Percentiles rank a stretch among this genome's conserved stretches.
These are phyloP conservation scores for Cyclanthera cordifolia DNA, from an alignment of 306 rosid genomes.

Conservation along the genomic window DNA sequence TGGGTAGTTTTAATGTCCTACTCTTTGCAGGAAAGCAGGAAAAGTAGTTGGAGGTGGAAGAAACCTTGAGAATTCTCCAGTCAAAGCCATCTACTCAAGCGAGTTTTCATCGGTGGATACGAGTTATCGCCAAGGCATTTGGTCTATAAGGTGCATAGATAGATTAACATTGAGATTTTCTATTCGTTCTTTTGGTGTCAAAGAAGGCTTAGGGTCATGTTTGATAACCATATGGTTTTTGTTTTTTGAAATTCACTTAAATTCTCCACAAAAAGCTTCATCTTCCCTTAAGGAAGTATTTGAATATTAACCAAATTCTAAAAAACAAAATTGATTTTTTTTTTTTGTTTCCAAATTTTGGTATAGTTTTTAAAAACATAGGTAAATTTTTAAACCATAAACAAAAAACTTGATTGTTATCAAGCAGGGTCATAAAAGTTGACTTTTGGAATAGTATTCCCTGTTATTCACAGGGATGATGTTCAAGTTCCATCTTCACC, in stretches of 20 bases:
- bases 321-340: too few species aligned
- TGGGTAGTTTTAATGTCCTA: neutral
- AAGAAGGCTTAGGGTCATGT: too few species aligned
- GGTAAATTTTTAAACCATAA: too few species aligned
- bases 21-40: slow-evolving; percentile 47
- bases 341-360: too few species aligned
- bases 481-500: slow-evolving; percentile 67
- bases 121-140: slow-evolving; percentile 40
- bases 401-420: too few species aligned
- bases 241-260: too few species aligned
- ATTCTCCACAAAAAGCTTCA: too few species aligned
- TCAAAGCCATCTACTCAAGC: slow-evolving; percentile 49
- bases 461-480: slow-evolving; percentile 56
- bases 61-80: slow-evolving; percentile 20
- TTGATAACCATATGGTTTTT: too few species aligned
- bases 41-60: slow-evolving; percentile 34
- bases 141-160: slow-evolving; percentile 66
- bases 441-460: slow-evolving; percentile 2
- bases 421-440: neutral
- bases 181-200: neutral
- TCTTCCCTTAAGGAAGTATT: neutral
- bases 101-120: slow-evolving; percentile 45
- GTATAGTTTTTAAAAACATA: too few species aligned
- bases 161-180: neutral
- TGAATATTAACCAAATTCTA: too few species aligned